Evolutionary conservation across 2,329 filamentous ascomycete species (phyloP).

Genomic region (Sporothrix variecibatus): DNA sequence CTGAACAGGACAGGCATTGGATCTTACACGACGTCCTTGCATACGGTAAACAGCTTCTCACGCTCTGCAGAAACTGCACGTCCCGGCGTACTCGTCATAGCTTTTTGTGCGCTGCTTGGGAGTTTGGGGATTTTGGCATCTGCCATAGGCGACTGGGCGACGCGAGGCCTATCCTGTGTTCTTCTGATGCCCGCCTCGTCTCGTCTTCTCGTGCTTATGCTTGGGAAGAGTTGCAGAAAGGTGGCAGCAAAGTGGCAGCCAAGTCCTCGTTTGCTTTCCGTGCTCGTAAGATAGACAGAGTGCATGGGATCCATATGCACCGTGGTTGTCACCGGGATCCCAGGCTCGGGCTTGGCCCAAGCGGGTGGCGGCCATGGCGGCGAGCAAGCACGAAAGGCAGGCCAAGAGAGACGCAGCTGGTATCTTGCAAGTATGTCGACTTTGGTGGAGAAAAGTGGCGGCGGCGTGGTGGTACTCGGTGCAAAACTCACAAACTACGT

Average conservation of each 20-base stretch:
- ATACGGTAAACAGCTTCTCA: background rate
- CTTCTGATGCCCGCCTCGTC: background rate
- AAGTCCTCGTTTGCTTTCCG: background rate
- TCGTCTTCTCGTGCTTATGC: slow-evolving; percentile 2
- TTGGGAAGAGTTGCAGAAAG: background rate
- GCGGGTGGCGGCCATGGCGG: slow-evolving; percentile 13
- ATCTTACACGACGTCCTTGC: slow-evolving; percentile 6
- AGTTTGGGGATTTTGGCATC: background rate
- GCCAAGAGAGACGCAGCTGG: background rate
- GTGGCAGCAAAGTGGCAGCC: background rate
- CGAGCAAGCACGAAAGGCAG: background rate
- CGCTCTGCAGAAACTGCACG: slow-evolving; percentile 16
- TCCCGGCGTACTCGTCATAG: slow-evolving; percentile 14
- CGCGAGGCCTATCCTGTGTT: background rate
- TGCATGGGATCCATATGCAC: slow-evolving; percentile 6
- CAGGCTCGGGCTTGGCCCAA: slow-evolving; percentile 13
- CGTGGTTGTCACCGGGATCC: slow-evolving; percentile 9
- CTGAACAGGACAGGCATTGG: background rate
- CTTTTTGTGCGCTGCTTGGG: slow-evolving; percentile 3
- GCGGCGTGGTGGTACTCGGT: slow-evolving; percentile 3
- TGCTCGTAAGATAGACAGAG: slow-evolving; percentile 9
- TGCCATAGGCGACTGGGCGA: background rate
- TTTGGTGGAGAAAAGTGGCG: background rate
- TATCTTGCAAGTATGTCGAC: background rate
- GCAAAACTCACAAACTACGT: background rate